Percentiles rank a stretch among this genome's conserved stretches.
Conservation (phyloP, 1,139 yeast species). For the Geotrichum citri-aurantii region DNA sequence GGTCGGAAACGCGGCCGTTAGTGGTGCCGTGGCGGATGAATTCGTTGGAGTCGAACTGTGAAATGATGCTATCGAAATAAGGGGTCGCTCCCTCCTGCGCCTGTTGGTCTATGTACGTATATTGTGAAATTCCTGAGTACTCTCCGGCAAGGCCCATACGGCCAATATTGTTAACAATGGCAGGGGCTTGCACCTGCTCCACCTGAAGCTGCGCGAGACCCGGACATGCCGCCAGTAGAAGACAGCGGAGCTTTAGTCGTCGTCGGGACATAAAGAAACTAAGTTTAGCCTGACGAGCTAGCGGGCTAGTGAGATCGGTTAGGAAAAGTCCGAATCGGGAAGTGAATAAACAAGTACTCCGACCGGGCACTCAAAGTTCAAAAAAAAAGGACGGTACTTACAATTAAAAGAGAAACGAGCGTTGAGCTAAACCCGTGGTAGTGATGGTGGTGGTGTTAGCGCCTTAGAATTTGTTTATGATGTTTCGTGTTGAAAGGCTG, state of each 20-base stretch:
- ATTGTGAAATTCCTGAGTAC: constrained; percentile 55
- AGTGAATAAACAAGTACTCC: neutral
- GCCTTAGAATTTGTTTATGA: neutral
- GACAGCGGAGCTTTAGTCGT: constrained; percentile 3
- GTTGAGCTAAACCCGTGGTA: constrained; percentile 2
- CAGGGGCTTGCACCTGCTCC: constrained; percentile 22
- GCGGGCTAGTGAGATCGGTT: neutral
- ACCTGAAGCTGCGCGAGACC: constrained; percentile 7
- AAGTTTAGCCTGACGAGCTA: neutral
- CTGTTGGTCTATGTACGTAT: constrained; percentile 49
- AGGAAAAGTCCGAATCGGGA: neutral
- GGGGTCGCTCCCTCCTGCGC: constrained; percentile 18
- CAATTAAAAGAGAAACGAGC: constrained; percentile 2
- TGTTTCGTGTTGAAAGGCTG: neutral
- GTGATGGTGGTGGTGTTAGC: neutral
- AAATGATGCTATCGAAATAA: constrained; percentile 24
- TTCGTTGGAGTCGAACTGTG: constrained; percentile 22
- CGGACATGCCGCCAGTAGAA: constrained; percentile 3
- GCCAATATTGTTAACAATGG: constrained; percentile 32
- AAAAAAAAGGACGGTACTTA: neutral
- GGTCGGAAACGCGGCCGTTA: constrained; percentile 33
- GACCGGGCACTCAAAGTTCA: neutral
- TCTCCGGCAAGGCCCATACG: constrained; percentile 59
- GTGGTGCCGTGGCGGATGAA: constrained; percentile 16
- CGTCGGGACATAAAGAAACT: neutral